These are phyloP conservation scores for Coccomyxa sp. DNA, from an alignment of 139 green algal genomes.

Conservation along the genomic window DNA sequence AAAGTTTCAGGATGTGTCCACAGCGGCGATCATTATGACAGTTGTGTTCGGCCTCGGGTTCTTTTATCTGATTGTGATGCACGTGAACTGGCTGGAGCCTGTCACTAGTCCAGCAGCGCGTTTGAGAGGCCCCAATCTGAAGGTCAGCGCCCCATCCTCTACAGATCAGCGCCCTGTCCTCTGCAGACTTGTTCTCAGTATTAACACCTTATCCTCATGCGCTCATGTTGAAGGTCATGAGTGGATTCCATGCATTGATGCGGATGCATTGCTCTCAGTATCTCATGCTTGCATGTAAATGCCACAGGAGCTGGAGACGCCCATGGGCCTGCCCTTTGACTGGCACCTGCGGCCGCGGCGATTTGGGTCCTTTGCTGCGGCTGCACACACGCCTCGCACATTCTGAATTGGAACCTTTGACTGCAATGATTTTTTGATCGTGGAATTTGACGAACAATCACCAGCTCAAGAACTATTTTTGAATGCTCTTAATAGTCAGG, in stretches of 20 bases:
- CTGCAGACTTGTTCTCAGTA: background rate
- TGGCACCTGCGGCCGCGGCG: slow-evolving; percentile 21
- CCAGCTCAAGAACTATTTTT: too few species aligned
- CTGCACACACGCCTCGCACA: too few species aligned
- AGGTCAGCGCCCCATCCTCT: background rate
- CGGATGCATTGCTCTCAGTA: too few species aligned
- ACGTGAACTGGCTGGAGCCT: background rate
- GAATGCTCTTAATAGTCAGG: too few species aligned
- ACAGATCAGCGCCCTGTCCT: background rate
- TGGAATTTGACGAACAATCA: too few species aligned
- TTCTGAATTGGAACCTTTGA: too few species aligned
- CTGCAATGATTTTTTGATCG: too few species aligned
- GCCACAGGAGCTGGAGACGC: background rate
- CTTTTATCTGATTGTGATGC: background rate
- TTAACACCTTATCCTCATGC: too few species aligned
- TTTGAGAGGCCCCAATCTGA: background rate
- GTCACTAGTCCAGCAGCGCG: background rate
- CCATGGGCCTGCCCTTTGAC: slow-evolving; percentile 42
- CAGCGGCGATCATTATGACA: background rate
- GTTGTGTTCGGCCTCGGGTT: background rate
- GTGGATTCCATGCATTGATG: too few species aligned
- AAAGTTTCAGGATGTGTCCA: background rate
- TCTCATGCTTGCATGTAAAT: too few species aligned
- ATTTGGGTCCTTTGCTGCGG: background rate
- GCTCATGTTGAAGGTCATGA: too few species aligned